phyloP scores from a whole-genome alignment of 225 moss, liverwort and hornwort genomes.

The Polytrichum formosum region DNA sequence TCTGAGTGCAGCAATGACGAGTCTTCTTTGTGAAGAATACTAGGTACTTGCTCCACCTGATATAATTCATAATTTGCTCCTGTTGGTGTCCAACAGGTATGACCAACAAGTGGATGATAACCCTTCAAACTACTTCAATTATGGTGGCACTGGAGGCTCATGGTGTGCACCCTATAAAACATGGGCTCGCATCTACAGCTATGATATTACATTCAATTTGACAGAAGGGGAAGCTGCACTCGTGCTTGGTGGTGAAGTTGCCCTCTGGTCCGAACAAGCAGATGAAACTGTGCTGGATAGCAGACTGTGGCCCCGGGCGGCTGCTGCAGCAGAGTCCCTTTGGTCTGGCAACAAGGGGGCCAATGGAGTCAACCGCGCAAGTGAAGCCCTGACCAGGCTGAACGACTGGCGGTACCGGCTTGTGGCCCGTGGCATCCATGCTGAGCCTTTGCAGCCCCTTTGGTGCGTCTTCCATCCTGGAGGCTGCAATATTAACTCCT shows the following conservation, averaged over 20 bases:
- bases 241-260: conserved; percentile 77
- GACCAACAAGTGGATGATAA: conserved; percentile 64
- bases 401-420: conserved; percentile 76
- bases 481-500: conserved; percentile 52
- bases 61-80: background rate
- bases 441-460: conserved; percentile 70
- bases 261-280: conserved; percentile 84
- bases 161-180: conserved; percentile 81
- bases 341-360: conserved; percentile 67
- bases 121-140: conserved; percentile 49
- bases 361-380: conserved; percentile 49
- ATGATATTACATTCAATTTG: conserved; percentile 73
- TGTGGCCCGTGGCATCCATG: conserved; percentile 63
- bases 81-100: conserved; percentile 30
- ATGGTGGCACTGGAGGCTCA: conserved; percentile 78
- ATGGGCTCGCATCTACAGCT: conserved; percentile 76
- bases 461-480: conserved; percentile 78
- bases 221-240: conserved; percentile 49
- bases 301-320: conserved; percentile 68
- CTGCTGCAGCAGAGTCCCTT: conserved; percentile 67
- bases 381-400: conserved; percentile 56
- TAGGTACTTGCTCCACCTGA: background rate
- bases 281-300: conserved; percentile 62
- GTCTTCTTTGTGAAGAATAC: background rate
- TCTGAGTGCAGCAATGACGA: background rate